A percentile compares a stretch with the other conserved stretches of the same genome.
phyloP scores from a whole-genome alignment of 306 rosid species.

The Lupinus albus region DNA sequence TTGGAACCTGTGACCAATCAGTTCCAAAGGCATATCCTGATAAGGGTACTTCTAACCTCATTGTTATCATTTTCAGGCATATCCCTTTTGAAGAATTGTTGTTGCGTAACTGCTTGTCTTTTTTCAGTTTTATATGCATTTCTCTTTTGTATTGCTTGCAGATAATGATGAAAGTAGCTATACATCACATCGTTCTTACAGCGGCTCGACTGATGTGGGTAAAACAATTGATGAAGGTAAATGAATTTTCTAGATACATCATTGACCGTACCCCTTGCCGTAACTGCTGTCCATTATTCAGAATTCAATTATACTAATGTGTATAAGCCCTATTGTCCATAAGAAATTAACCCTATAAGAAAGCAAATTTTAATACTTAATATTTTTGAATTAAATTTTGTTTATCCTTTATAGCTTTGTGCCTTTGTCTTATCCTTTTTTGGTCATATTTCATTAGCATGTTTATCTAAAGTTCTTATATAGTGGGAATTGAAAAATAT shows the following conservation, averaged over 20 bases:
- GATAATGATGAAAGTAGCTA: constrained; percentile 70
- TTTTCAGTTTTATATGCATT: constrained; percentile 29
- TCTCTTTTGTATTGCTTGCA: constrained; percentile 47
- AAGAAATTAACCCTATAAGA: background rate
- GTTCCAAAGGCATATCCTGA: constrained; percentile 87
- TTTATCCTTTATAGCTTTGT: background rate
- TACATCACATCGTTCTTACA: constrained; percentile 49
- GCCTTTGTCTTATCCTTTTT: constrained; percentile 22
- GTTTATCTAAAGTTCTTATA: constrained; percentile 27
- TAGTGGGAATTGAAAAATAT: constrained; percentile 7
- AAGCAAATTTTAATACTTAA: background rate
- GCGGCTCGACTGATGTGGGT: constrained; percentile 50
- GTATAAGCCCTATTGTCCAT: constrained; percentile 4
- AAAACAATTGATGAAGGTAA: constrained; percentile 72
- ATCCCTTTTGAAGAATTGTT: constrained; percentile 8
- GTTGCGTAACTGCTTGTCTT: constrained; percentile 7
- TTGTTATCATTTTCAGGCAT: constrained; percentile 22
- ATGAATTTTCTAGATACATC: constrained; percentile 29
- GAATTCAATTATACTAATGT: constrained; percentile 28
- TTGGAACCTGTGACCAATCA: constrained; percentile 88
- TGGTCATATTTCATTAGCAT: constrained; percentile 15
- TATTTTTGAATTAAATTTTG: constrained; percentile 3
- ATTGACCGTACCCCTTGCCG: constrained; percentile 13
- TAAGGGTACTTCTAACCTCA: constrained; percentile 60
- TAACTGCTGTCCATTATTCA: constrained; percentile 9